These are phyloP conservation scores for Biscutella laevigata DNA, from an alignment of 441 rosid species.

Conservation along the genomic window DNA sequence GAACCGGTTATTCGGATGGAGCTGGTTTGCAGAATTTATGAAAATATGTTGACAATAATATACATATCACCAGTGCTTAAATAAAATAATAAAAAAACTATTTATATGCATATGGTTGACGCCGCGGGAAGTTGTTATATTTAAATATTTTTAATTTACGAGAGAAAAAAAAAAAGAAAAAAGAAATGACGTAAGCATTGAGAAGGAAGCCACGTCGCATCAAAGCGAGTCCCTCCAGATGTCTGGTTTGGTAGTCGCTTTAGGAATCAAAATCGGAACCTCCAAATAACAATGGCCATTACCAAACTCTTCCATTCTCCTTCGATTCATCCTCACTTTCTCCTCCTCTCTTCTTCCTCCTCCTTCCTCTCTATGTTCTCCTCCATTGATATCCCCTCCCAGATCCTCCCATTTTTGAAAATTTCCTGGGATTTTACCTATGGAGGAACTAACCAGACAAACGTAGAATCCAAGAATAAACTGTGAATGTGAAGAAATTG, in stretches of 20 bases:
- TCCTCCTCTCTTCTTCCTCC: not conserved
- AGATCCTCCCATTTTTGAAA: too few relatives aligned
- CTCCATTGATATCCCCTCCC: too few relatives aligned
- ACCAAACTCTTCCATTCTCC: conserved; percentile 29
- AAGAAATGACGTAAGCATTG: conserved; percentile 31
- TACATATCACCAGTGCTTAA: too few relatives aligned
- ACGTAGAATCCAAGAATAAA: conserved; percentile 39
- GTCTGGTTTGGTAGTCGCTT: conserved; percentile 59
- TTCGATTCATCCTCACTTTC: conserved; percentile 27
- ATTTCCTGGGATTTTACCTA: too few relatives aligned
- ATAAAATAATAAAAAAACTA: too few relatives aligned
- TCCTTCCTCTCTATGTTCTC: conserved; percentile 7
- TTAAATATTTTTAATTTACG: too few relatives aligned
- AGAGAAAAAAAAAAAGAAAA: not conserved
- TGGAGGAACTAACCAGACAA: conserved; percentile 37
- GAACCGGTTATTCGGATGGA: too few relatives aligned
- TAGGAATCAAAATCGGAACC: conserved; percentile 58
- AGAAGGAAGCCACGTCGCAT: conserved; percentile 32
- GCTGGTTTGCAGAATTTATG: too few relatives aligned
- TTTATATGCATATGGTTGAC: too few relatives aligned
- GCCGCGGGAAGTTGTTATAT: too few relatives aligned
- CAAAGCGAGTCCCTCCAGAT: conserved; percentile 41
- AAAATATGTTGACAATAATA: too few relatives aligned
- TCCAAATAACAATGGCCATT: conserved; percentile 31
- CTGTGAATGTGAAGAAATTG: not conserved